A percentile compares a stretch with the other conserved stretches of the same genome.
Conservation (phyloP, 208 protist species). For the Crithidia bombi region DNA sequence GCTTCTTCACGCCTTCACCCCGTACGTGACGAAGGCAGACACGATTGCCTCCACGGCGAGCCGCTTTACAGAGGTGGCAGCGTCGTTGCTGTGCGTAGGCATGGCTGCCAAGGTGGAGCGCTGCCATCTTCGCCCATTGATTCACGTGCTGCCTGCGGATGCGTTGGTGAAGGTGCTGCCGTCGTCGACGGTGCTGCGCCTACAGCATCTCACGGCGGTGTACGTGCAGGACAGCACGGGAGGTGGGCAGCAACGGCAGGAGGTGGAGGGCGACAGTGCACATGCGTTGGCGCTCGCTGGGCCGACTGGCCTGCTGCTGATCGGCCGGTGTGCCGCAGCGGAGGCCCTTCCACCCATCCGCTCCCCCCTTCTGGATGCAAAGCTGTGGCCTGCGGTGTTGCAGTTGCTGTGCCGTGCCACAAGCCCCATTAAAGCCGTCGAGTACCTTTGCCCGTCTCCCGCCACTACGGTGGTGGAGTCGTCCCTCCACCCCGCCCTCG, state of each 20-base stretch:
- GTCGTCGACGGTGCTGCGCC: constrained; percentile 1
- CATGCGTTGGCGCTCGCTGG: constrained; percentile 11
- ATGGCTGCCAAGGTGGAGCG: constrained; percentile 17
- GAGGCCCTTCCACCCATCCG: background rate
- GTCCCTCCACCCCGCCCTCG: background rate
- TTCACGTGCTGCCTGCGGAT: constrained; percentile 8
- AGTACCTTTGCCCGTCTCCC: constrained; percentile 3
- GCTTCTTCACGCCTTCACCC: background rate
- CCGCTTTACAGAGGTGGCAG: constrained; percentile 11
- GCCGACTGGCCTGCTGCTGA: constrained; percentile 18
- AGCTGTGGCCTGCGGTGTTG: constrained; percentile 13
- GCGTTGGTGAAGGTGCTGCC: constrained; percentile 15
- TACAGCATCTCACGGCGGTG: constrained; percentile 6
- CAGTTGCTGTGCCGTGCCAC: constrained; percentile 6
- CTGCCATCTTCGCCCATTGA: background rate
- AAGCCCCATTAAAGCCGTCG: constrained; percentile 9
- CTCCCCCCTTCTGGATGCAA: background rate
- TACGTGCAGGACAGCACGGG: constrained; percentile 8
- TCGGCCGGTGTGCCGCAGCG: constrained; percentile 11
- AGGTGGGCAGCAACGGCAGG: background rate
- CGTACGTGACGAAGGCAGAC: background rate
- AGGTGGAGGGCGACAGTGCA: background rate
- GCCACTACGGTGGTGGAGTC: background rate
- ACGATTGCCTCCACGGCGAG: background rate
- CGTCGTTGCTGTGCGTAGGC: constrained; percentile 19